Evolutionary conservation across 495 filamentous ascomycete species (phyloP).

Genomic region (Ramalina peruviana): DNA sequence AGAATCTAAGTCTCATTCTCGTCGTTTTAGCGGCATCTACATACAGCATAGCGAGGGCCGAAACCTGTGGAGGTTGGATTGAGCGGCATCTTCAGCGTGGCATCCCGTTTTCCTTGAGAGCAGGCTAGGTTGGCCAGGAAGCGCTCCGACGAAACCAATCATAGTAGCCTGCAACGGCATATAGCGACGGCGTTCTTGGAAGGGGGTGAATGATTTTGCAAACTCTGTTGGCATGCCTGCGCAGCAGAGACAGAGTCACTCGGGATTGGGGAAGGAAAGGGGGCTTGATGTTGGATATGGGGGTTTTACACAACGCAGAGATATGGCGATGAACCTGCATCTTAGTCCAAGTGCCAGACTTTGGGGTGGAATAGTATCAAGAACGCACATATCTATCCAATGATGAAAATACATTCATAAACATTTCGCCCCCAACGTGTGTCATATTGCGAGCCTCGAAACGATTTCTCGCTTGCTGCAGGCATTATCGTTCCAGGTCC

Average conservation of each 20-base stretch:
- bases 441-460: too few relatives aligned
- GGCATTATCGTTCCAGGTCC: too few relatives aligned
- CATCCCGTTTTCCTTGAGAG: conserved; percentile 5
- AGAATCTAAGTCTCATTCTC: conserved; percentile 1
- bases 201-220: not conserved
- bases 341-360: too few relatives aligned
- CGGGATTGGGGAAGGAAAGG: not conserved
- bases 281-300: not conserved
- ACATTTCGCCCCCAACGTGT: too few relatives aligned
- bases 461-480: too few relatives aligned
- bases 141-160: conserved; percentile 13
- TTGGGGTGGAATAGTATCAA: too few relatives aligned
- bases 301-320: too few relatives aligned
- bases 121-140: conserved; percentile 14
- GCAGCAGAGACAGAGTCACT: not conserved
- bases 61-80: not conserved
- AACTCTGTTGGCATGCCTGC: not conserved
- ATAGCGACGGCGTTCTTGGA: conserved; percentile 12
- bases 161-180: not conserved
- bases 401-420: too few relatives aligned
- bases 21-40: not conserved
- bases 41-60: conserved; percentile 8
- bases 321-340: too few relatives aligned
- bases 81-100: conserved; percentile 7
- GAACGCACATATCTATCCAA: too few relatives aligned